Evolutionary conservation across 2,329 filamentous ascomycete genomes (phyloP).

Genomic region (Apiospora koreana): DNA sequence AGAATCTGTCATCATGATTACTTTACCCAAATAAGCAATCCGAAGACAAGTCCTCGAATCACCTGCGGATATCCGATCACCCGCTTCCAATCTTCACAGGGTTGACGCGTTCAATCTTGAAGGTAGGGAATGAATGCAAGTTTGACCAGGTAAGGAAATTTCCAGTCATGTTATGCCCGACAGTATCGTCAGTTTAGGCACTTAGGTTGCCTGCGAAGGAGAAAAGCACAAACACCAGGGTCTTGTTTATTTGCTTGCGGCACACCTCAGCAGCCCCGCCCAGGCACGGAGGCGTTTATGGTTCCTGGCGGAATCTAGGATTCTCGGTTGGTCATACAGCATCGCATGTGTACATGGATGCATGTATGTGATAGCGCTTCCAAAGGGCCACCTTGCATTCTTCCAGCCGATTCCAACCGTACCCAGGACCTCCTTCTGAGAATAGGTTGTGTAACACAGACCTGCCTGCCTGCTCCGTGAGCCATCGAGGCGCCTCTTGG

Average conservation of each 20-base stretch:
- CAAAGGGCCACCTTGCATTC: background rate
- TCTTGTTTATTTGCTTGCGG: background rate
- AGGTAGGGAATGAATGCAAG: background rate
- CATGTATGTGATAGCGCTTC: background rate
- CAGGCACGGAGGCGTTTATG: background rate
- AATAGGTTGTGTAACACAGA: background rate
- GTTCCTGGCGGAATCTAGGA: background rate
- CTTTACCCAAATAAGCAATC: background rate
- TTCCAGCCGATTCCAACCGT: background rate
- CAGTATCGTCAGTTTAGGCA: background rate
- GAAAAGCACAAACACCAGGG: background rate
- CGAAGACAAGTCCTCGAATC: background rate
- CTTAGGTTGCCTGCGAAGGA: background rate
- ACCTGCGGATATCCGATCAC: background rate
- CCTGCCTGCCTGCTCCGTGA: background rate
- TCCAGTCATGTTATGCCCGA: background rate
- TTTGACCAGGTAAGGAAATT: background rate
- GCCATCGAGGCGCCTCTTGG: background rate
- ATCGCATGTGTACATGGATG: background rate
- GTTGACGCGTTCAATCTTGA: background rate
- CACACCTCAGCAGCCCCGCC: background rate
- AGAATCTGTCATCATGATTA: background rate
- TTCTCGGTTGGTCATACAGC: background rate
- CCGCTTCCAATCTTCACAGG: too few relatives aligned
- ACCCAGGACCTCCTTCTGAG: background rate